phyloP scores from a whole-genome alignment of 2,329 filamentous ascomycete species.

The Chalara sp. region DNA sequence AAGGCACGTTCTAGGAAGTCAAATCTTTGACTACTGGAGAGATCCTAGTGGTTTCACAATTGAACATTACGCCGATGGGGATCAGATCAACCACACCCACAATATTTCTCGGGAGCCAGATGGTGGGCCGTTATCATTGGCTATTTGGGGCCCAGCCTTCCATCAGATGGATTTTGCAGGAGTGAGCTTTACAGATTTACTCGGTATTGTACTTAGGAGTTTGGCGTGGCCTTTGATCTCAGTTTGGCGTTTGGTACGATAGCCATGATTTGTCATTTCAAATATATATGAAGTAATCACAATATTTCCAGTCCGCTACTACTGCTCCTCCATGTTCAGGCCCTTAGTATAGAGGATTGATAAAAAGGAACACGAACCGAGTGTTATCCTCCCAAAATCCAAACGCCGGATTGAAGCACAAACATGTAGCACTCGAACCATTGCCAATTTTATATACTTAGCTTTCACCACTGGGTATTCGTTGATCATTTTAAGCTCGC shows the following conservation, averaged over 20 bases:
- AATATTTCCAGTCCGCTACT: too few species aligned
- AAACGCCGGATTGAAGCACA: too few species aligned
- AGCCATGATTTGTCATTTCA: too few species aligned
- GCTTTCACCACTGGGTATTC: too few species aligned
- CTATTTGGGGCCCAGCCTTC: background rate
- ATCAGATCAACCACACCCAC: background rate
- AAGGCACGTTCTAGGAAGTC: conserved; percentile 42
- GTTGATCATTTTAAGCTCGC: background rate
- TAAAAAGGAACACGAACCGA: too few species aligned
- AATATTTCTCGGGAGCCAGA: background rate
- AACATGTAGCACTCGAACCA: too few species aligned
- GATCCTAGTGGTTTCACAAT: background rate
- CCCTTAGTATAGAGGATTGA: too few species aligned
- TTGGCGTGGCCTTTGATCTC: background rate
- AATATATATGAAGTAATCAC: too few species aligned
- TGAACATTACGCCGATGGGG: background rate
- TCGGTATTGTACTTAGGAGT: background rate
- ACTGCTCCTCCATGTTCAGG: too few species aligned
- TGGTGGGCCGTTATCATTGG: background rate
- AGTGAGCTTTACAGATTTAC: background rate
- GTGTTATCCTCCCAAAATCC: too few species aligned
- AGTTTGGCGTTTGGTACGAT: background rate
- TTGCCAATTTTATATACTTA: too few species aligned
- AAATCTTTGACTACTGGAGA: conserved; percentile 47
- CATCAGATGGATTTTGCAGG: background rate